A percentile compares a stretch with the other conserved stretches of the same genome.
phyloP scores from a whole-genome alignment of 495 filamentous ascomycete genomes.

The Daldinia loculata region DNA sequence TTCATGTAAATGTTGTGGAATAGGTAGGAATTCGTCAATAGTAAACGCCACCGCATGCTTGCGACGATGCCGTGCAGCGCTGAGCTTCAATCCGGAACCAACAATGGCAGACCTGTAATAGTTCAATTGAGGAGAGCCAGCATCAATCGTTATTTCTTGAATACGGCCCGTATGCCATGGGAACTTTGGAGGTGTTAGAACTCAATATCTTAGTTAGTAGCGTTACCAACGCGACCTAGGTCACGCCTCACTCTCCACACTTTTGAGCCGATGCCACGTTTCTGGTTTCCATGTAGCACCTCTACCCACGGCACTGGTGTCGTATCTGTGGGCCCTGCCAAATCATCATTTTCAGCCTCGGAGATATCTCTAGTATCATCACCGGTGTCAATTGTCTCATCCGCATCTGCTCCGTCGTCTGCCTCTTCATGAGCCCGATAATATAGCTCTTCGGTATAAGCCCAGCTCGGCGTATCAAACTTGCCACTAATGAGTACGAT shows the following conservation, averaged over 20 bases:
- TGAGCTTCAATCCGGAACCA: neutral
- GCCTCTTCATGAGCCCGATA: constrained; percentile 32
- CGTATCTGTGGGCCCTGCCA: constrained; percentile 23
- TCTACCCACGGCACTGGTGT: constrained; percentile 60
- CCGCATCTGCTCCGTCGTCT: constrained; percentile 28
- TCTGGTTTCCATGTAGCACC: constrained; percentile 56
- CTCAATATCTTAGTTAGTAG: constrained; percentile 14
- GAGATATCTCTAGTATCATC: constrained; percentile 21
- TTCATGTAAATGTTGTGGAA: neutral
- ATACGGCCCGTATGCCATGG: neutral
- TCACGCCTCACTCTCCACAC: constrained; percentile 66
- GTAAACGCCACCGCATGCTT: neutral
- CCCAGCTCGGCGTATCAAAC: constrained; percentile 67
- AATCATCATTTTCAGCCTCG: constrained; percentile 13
- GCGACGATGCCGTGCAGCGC: neutral
- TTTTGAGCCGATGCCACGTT: constrained; percentile 57
- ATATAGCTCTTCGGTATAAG: constrained; percentile 62
- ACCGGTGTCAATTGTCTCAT: constrained; percentile 37
- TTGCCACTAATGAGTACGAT: constrained; percentile 66
- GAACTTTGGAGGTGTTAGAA: neutral
- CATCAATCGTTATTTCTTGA: neutral
- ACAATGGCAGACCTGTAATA: too few relatives aligned
- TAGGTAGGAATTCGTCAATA: neutral
- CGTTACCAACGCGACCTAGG: constrained; percentile 49
- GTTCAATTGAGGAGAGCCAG: constrained; percentile 1